These are phyloP conservation scores for Candida schatavii DNA, from an alignment of 805 yeast species.

Conservation along the genomic window DNA sequence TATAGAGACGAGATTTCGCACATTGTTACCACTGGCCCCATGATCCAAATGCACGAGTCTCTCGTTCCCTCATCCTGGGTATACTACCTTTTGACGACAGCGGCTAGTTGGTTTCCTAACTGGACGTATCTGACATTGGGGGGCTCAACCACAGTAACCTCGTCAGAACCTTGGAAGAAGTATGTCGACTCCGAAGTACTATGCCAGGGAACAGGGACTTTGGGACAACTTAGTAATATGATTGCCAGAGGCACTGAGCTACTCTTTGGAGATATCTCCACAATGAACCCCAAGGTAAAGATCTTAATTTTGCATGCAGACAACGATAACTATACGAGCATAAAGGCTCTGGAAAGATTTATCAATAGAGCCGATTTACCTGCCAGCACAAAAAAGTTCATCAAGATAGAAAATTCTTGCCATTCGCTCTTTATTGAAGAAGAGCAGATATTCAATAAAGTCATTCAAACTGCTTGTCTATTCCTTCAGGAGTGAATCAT, in stretches of 20 bases:
- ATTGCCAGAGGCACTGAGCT: conserved; percentile 7
- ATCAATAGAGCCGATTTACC: conserved; percentile 1
- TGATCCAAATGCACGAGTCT: conserved; percentile 2
- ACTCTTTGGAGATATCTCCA: not conserved
- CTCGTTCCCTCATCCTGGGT: not conserved
- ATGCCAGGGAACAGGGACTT: conserved; percentile 8
- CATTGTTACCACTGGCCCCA: conserved; percentile 8
- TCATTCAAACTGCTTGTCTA: not conserved
- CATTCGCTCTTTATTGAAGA: conserved; percentile 12
- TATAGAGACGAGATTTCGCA: conserved; percentile 3
- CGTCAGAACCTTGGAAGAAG: conserved; percentile 7
- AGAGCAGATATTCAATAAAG: conserved; percentile 5
- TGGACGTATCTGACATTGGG: conserved; percentile 1
- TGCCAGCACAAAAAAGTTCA: conserved; percentile 5
- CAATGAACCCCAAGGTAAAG: conserved; percentile 1
- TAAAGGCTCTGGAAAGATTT: conserved; percentile 5
- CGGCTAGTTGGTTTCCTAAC: conserved; percentile 1
- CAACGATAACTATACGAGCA: conserved; percentile 6
- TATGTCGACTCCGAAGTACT: conserved; percentile 5
- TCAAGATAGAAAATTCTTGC: conserved; percentile 2
- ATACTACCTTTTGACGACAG: not conserved
- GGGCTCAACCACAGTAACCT: conserved; percentile 4
- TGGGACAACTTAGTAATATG: conserved; percentile 8
- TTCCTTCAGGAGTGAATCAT: not conserved
- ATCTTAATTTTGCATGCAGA: conserved; percentile 9